Evolutionary conservation across 2,329 filamentous ascomycete genomes (phyloP), one percentile per base, ranked within the genome.

Genomic region (Colletotrichum sp.): DNA sequence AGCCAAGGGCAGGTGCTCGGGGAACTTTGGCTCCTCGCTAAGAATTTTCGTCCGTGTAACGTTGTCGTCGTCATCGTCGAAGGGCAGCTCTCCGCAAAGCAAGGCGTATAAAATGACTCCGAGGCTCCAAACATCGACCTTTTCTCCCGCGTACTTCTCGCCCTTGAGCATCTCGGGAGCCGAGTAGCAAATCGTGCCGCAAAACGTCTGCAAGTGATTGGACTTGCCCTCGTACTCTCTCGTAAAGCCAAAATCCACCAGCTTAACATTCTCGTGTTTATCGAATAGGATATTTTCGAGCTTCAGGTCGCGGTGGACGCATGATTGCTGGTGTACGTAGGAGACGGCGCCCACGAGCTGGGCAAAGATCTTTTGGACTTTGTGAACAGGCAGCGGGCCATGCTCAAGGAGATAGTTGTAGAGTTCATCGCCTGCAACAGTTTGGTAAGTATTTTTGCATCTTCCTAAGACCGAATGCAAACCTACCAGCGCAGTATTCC

Each of bases 141-240:
- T 99, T 87, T 98, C 96, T 30, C 96, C 96, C 0, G 96, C 97
- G 83, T 99, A 99, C 85, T 98, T 99, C 84, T 99, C 97, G 52
- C 96, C 97, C 84, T 97, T 98, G 55, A 99, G 90, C 97, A 99
- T 99, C 85, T 99, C 97, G 3, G 97, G 97, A 4, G 97, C 97
- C 71, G 96, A 98, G 85, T 99, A 99, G 87, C 96, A 99, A 77
- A 99, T 94, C 0, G 97, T 99, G 7, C 97, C 97, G 84, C 97
- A 99, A 85, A 98, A 99, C 2, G 97, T 99, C 85, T 99, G 96
- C 71, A 99, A 87, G 82, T 99, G 96, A 84, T 96, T 99, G 34
- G 95, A 92, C 81, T 98, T 96, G 76, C 96, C 96, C 85, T 98
- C 96, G 84, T 99, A 99, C 86, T 99, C 97, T 79, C 97, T 91